Base-by-base conservation (phyloP, 768 basidiomycete species). In the Astraeus odoratus region DNA sequence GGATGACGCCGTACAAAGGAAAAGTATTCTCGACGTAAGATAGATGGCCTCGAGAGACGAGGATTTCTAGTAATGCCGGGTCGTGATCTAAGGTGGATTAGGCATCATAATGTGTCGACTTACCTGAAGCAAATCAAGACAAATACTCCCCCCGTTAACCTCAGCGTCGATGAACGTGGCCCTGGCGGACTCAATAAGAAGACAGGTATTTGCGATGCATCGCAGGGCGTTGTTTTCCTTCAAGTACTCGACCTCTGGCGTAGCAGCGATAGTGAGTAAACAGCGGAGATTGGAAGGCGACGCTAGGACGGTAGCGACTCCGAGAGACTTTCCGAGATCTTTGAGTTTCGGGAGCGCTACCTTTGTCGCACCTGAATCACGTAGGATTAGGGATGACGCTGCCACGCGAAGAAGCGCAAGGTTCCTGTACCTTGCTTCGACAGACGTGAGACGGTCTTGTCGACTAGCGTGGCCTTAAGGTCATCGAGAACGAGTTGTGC, bases 201-300 rank as follows among this genome's bases (percentile, higher is more conserved):
- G 73, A 3, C 92, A 63, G 0, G 86, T 76, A 59, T 94, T 94
- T 7, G 91, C 90, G 20, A 90, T 71, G 42, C 77, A 86, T 44
- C 84, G 73, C 36, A 90, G 68, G 1, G 85, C 83, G 65, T 89
- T 85, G 35, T 73, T 76, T 10, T 81, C 80, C 3, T 59, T 57
- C 31, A 78, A 73, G 43, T 79, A 74, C 47, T 80, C 81, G 57
- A 81, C 73, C 5, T 71, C 60, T 3, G 52, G 18, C 26, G 25
- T 18, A 5, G 66, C 59, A 8, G 78, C 71, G 6, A 84, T 52
- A 6, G 59, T 58, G 25, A 87, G 68, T 18, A 91, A 67, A 16
- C 69, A 64, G 2, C 73, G 71, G 19, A 91, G 66, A 57, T 82
- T 86, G 19, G 70, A 55, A 7, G 76, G 54, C 1, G 68, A 67